Evolutionary conservation across 1,284 basidiomycete species (phyloP), one percentile per base, ranked within the genome.

Genomic region (Kalmanozyma brasiliensis): DNA sequence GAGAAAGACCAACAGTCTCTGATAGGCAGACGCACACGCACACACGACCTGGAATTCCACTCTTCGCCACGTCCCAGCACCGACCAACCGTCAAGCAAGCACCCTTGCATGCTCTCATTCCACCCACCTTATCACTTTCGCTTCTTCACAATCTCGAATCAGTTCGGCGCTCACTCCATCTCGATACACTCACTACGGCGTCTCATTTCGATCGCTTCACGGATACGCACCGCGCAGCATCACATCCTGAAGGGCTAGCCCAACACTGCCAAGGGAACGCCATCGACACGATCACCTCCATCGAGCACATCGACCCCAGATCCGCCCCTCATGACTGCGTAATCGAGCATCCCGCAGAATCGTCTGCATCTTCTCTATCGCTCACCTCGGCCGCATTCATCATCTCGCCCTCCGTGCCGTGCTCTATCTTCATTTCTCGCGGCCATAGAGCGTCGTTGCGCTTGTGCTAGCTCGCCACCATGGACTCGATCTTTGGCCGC

Each of bases 401-500:
- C 36, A 29, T 16, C 9, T n/a, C n/a, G n/a, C n/a, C n/a, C n/a
- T n/a, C n/a, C n/a, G n/a, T n/a, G n/a, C n/a, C n/a, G n/a, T n/a
- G n/a, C n/a, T n/a, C n/a, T n/a, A n/a, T n/a, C n/a, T n/a, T n/a
- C n/a, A n/a, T n/a, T n/a, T n/a, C n/a, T n/a, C n/a, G n/a, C n/a
- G n/a, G n/a, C n/a, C n/a, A n/a, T n/a, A n/a, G n/a, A n/a, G n/a
- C n/a, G n/a, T n/a, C n/a, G n/a, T n/a, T n/a, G n/a, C n/a, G n/a
- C n/a, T n/a, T n/a, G n/a, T n/a, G n/a, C 48, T 33, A 7, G 11
- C 23, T 14, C 20, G 14, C 53, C 16, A 35, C 40, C 8, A 74
- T 75, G 73, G 73, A 75, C 47, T 66, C 63, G 17, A 52, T 75
- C 47, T 75, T 73, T 44, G 62, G 69, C 4, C 52, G 66, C 42